Evolutionary conservation across 2,329 filamentous ascomycete species (phyloP).

Genomic region (Sphaerostilbella broomeana): DNA sequence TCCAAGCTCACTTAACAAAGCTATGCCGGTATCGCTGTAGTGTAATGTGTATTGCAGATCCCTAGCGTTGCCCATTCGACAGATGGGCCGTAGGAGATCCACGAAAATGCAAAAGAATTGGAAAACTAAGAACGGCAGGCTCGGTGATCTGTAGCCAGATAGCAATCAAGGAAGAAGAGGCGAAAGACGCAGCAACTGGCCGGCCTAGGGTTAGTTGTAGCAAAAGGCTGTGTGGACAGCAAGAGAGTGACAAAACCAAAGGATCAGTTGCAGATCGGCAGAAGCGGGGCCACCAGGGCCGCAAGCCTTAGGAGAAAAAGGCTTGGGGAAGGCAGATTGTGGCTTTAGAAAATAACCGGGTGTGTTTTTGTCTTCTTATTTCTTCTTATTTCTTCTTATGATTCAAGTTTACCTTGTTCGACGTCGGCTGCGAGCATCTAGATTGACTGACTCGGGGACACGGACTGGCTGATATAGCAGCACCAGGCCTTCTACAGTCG

Average conservation of each 20-base stretch:
- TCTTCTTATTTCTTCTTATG: constrained; percentile 5
- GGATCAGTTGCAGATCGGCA: constrained; percentile 11
- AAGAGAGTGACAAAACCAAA: too few relatives aligned
- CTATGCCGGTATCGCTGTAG: constrained; percentile 14
- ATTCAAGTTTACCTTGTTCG: too few relatives aligned
- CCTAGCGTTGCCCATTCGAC: constrained; percentile 11
- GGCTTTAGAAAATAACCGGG: constrained; percentile 4
- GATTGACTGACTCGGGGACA: constrained; percentile 7
- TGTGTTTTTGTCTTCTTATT: not conserved
- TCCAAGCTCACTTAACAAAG: constrained; percentile 11
- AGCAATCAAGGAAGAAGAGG: not conserved
- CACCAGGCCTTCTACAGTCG: constrained; percentile 4
- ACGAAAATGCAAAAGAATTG: too few relatives aligned
- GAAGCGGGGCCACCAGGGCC: constrained; percentile 4
- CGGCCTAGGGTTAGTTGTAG: too few relatives aligned
- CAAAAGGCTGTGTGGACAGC: too few relatives aligned
- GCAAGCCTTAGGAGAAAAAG: constrained; percentile 4
- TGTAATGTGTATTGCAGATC: constrained; percentile 13
- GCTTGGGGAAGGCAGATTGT: constrained; percentile 5
- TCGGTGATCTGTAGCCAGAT: too few relatives aligned
- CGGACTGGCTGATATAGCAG: constrained; percentile 5
- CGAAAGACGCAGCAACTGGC: too few relatives aligned
- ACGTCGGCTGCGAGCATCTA: constrained; percentile 10
- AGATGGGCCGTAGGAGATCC: constrained; percentile 1
- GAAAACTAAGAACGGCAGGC: too few relatives aligned